A percentile compares a stretch with the other conserved stretches of the same genome.
These are phyloP conservation scores for Phytophthora boehmeriae DNA, from an alignment of 352 stramenopile species.

Conservation along the genomic window DNA sequence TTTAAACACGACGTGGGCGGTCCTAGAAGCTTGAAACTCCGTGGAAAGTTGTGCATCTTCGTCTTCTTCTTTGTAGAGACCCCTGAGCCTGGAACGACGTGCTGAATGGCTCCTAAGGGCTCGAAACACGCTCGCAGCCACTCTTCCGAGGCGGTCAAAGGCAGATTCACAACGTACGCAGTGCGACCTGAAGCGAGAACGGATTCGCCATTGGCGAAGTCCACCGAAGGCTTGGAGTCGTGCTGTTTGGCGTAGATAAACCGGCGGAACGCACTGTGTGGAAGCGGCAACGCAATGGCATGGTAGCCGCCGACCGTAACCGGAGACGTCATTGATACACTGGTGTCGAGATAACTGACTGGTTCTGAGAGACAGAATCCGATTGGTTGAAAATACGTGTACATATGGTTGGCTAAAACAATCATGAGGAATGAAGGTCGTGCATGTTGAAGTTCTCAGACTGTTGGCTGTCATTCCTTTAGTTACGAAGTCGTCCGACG, in stretches of 20 bases:
- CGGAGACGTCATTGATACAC: slow-evolving; percentile 7
- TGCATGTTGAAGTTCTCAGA: neutral
- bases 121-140: slow-evolving; percentile 64
- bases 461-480: no score
- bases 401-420: no score
- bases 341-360: neutral
- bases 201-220: slow-evolving; percentile 34
- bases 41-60: slow-evolving; percentile 17
- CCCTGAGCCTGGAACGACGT: slow-evolving; percentile 42
- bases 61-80: slow-evolving; percentile 8
- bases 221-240: slow-evolving; percentile 38
- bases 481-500: no score
- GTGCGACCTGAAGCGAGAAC: slow-evolving; percentile 65
- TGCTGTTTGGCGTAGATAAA: slow-evolving; percentile 87
- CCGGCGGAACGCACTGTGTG: slow-evolving; percentile 60
- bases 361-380: neutral
- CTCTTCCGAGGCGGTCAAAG: slow-evolving; percentile 41
- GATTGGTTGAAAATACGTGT: slow-evolving; percentile 5
- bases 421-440: neutral
- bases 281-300: slow-evolving; percentile 70
- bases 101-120: slow-evolving; percentile 63
- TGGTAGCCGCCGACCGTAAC: slow-evolving; percentile 69
- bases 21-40: slow-evolving; percentile 38
- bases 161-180: slow-evolving; percentile 81
- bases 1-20: slow-evolving; percentile 82